phyloP scores from a whole-genome alignment of 2,329 filamentous ascomycete species.

The Colletotrichum tabaci region DNA sequence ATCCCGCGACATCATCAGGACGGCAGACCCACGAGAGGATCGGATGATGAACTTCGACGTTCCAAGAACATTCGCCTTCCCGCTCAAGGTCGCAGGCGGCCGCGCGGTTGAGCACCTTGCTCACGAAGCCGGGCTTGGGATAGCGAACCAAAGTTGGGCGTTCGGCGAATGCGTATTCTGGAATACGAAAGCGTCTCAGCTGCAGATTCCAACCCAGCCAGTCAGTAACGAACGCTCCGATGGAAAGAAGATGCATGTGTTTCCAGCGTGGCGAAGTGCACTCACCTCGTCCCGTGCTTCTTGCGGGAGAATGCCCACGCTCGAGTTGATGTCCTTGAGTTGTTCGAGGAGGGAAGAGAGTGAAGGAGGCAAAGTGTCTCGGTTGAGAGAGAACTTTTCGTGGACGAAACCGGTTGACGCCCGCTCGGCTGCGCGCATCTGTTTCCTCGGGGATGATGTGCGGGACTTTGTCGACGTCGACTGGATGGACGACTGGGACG shows the following conservation, averaged over 20 bases:
- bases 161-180: neutral
- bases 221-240: neutral
- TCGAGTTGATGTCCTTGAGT: neutral
- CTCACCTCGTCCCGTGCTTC: neutral
- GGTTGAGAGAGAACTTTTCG: conserved; percentile 26
- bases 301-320: neutral
- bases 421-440: conserved; percentile 42
- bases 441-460: conserved; percentile 2
- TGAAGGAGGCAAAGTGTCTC: conserved; percentile 24
- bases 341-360: neutral
- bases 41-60: conserved; percentile 38
- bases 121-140: conserved; percentile 19
- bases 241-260: neutral
- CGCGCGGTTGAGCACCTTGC: conserved; percentile 14
- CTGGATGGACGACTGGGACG: neutral
- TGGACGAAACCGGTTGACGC: conserved; percentile 41
- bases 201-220: neutral
- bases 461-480: neutral
- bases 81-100: conserved; percentile 36
- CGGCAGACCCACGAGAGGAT: conserved; percentile 41
- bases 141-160: neutral
- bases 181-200: neutral
- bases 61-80: conserved; percentile 41
- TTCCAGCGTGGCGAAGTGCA: neutral
- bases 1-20: neutral